phyloP scores from a whole-genome alignment of 106 monocot genomes.

The Dioscorea dumetorum region DNA sequence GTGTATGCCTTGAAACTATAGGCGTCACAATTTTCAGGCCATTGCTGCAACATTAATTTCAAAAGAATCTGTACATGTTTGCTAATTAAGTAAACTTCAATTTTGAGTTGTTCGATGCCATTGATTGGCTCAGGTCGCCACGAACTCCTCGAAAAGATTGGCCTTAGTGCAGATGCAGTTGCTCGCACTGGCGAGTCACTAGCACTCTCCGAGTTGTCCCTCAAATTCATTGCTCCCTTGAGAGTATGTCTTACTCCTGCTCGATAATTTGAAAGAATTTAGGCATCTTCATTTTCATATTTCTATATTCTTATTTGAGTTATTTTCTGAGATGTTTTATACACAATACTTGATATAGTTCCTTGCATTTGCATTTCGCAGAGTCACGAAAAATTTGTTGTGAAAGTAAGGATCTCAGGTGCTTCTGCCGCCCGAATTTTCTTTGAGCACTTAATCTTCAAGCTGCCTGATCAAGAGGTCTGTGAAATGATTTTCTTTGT shows the following conservation, averaged over 20 bases:
- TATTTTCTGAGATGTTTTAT: too few species aligned
- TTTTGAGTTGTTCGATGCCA: too few species aligned
- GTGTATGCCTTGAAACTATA: too few species aligned
- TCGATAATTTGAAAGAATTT: too few species aligned
- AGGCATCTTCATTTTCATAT: too few species aligned
- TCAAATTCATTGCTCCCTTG: conserved; percentile 78
- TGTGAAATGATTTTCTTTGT: not conserved
- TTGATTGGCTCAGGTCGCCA: conserved; percentile 45
- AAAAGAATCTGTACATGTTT: too few species aligned
- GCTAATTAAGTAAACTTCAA: too few species aligned
- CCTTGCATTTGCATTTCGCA: conserved; percentile 22
- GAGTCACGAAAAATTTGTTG: conserved; percentile 79
- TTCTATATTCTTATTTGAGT: too few species aligned
- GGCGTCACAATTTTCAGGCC: too few species aligned
- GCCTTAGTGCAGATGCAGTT: conserved; percentile 66
- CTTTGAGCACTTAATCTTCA: conserved; percentile 69
- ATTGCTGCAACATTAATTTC: too few species aligned
- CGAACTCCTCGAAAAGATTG: conserved; percentile 68
- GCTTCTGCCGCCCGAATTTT: conserved; percentile 49
- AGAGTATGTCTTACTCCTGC: conserved; percentile 27
- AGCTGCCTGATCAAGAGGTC: conserved; percentile 66
- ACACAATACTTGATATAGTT: not conserved
- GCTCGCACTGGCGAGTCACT: conserved; percentile 72
- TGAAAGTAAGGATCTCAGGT: conserved; percentile 66
- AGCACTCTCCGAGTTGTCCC: conserved; percentile 71